phyloP scores from a whole-genome alignment of 2,329 filamentous ascomycete species.

The Aspergillus sp. region DNA sequence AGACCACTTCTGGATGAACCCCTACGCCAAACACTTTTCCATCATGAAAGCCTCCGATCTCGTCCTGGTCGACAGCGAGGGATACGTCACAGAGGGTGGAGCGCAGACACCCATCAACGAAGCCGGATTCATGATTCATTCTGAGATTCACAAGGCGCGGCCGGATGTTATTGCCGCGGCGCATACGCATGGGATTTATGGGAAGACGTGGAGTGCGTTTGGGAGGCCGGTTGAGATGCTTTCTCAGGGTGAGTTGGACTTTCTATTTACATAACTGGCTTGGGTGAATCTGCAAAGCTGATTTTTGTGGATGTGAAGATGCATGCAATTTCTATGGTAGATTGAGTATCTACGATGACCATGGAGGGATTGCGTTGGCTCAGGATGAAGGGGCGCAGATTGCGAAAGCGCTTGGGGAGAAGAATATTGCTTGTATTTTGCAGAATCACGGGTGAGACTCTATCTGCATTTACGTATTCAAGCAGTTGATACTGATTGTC shows the following conservation, averaged over 20 bases:
- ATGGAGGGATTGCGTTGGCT: constrained; percentile 37
- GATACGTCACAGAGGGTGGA: constrained; percentile 37
- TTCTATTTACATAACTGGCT: constrained; percentile 1
- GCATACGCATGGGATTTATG: constrained; percentile 56
- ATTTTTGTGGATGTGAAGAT: too few species aligned
- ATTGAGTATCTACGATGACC: constrained; percentile 33
- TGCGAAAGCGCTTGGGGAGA: constrained; percentile 32
- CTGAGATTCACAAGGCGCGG: constrained; percentile 54
- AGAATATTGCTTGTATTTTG: constrained; percentile 37
- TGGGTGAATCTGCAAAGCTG: too few species aligned
- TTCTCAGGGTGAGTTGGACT: constrained; percentile 48
- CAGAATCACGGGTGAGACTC: constrained; percentile 37
- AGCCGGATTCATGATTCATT: constrained; percentile 57
- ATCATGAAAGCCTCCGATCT: constrained; percentile 38
- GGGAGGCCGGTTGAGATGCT: constrained; percentile 57
- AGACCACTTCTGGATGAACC: constrained; percentile 39
- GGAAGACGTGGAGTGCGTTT: constrained; percentile 58
- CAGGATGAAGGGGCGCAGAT: constrained; percentile 36
- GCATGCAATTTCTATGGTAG: constrained; percentile 36
- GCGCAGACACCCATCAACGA: constrained; percentile 36
- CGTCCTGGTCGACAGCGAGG: constrained; percentile 36
- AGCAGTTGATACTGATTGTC: not conserved
- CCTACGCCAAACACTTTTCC: constrained; percentile 36
- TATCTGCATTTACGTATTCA: too few species aligned
- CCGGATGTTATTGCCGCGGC: constrained; percentile 57